Evolutionary conservation across 805 yeast genomes (phyloP).

Genomic region (Scheffersomyces ergatensis): DNA sequence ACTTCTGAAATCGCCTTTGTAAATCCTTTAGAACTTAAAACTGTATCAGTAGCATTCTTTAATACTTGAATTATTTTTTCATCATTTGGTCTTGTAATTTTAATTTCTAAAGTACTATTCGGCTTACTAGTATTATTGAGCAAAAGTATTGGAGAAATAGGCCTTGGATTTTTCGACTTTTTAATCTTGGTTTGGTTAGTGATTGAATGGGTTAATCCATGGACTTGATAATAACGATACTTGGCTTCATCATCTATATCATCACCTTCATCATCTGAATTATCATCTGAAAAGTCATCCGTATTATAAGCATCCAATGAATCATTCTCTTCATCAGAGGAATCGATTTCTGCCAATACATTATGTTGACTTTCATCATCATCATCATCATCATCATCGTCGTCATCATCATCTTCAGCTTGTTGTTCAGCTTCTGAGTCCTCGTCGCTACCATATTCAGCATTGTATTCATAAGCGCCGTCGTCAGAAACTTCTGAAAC

Average conservation of each 20-base stretch:
- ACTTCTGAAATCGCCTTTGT: background rate
- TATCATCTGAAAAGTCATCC: background rate
- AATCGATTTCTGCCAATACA: background rate
- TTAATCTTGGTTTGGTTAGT: background rate
- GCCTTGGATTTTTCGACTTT: background rate
- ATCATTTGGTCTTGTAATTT: background rate
- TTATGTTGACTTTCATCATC: background rate
- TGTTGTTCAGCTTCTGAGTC: background rate
- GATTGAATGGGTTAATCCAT: background rate
- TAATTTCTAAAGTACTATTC: background rate
- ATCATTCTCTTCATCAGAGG: background rate
- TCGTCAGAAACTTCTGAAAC: slow-evolving; percentile 1
- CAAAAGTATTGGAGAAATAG: background rate
- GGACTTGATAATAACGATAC: background rate
- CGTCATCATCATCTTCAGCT: background rate
- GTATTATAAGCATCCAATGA: background rate
- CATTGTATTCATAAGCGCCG: slow-evolving; percentile 1
- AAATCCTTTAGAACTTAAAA: background rate
- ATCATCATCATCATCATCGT: slow-evolving; percentile 3
- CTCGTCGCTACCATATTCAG: background rate
- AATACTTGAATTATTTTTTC: background rate
- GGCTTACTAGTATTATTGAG: background rate
- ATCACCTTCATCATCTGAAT: background rate
- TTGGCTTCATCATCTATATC: background rate
- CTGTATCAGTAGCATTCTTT: background rate